Evolutionary conservation across 257 asterid species (phyloP).

Genomic region (Euphrasia confusa): DNA sequence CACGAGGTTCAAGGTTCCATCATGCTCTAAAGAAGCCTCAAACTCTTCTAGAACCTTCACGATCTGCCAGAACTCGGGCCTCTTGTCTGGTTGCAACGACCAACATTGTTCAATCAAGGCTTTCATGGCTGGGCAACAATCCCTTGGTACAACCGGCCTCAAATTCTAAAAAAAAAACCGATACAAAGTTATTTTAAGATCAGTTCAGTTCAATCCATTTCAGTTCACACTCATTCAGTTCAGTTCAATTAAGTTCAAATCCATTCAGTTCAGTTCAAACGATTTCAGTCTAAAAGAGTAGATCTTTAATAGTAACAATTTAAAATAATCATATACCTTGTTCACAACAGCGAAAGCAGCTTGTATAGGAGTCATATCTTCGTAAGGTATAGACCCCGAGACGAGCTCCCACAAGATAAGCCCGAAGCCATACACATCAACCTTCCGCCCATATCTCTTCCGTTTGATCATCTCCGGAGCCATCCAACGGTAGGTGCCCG

Average conservation of each 20-base stretch:
- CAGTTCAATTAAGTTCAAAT: no score
- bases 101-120: slow-evolving; percentile 83
- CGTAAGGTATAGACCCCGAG: slow-evolving; percentile 59
- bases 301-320: no score
- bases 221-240: no score
- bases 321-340: no score
- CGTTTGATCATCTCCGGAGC: slow-evolving; percentile 82
- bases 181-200: background rate
- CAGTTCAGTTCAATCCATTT: no score
- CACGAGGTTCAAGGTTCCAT: slow-evolving; percentile 57
- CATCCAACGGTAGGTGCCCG: slow-evolving; percentile 88
- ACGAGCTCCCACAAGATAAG: slow-evolving; percentile 69
- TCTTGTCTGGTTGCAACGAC: slow-evolving; percentile 71
- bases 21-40: slow-evolving; percentile 47
- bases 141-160: slow-evolving; percentile 63
- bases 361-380: slow-evolving; percentile 70
- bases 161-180: slow-evolving; percentile 40
- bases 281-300: no score
- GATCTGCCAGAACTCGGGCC: slow-evolving; percentile 92
- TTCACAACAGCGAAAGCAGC: slow-evolving; percentile 79
- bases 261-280: no score
- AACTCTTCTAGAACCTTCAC: slow-evolving; percentile 79
- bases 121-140: slow-evolving; percentile 67
- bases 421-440: slow-evolving; percentile 69
- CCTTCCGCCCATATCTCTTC: slow-evolving; percentile 50